Evolutionary conservation across 176 grass and related monocot species (phyloP).

Genomic region (Zizania latifolia): DNA sequence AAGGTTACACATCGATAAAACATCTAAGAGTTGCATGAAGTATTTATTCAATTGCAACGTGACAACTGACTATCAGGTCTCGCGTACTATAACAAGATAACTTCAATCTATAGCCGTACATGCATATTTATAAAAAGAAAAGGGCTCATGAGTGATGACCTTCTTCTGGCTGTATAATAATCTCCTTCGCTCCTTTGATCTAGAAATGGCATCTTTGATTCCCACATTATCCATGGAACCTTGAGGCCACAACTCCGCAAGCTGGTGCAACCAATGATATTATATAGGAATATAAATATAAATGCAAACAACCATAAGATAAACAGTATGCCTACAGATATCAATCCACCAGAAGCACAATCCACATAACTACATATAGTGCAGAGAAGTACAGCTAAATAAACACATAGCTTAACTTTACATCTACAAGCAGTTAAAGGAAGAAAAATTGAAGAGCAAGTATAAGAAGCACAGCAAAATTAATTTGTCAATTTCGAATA

Average conservation of each 20-base stretch:
- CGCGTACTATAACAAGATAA: not conserved
- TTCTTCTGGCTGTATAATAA: constrained; percentile 63
- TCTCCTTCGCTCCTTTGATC: constrained; percentile 79
- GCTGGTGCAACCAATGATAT: constrained; percentile 39
- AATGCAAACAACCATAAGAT: not conserved
- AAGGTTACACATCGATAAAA: not conserved
- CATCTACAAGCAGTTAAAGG: constrained; percentile 3
- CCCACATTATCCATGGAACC: constrained; percentile 96
- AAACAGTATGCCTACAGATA: not conserved
- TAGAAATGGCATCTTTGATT: constrained; percentile 91
- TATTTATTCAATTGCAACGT: not conserved
- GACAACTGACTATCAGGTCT: not conserved
- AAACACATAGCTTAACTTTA: not conserved
- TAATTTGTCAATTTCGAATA: not conserved
- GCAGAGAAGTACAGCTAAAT: not conserved
- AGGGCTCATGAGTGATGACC: constrained; percentile 42
- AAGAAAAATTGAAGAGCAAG: constrained; percentile 1
- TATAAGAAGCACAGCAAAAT: constrained; percentile 10
- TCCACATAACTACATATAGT: not conserved
- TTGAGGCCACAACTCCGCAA: constrained; percentile 92
- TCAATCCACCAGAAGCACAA: not conserved
- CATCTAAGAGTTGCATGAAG: not conserved
- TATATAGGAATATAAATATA: constrained; percentile 15
- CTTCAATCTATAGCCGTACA: not conserved
- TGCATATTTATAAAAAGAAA: constrained; percentile 3